A percentile compares a stretch with the other conserved stretches of the same genome.
phyloP scores from a whole-genome alignment of 495 filamentous ascomycete species.

The Aspergillus funiculosus region DNA sequence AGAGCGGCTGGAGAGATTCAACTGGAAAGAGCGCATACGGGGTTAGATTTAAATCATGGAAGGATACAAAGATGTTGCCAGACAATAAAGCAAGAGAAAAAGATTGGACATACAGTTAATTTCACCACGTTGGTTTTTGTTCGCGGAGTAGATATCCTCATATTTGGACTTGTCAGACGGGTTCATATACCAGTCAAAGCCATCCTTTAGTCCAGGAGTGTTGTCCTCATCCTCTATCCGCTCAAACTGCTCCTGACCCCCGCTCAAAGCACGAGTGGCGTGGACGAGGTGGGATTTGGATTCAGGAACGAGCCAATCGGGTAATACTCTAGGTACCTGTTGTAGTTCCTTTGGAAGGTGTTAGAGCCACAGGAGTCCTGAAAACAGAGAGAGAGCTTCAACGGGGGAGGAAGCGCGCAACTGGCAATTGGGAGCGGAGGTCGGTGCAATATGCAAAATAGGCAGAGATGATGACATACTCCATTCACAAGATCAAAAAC shows the following conservation, averaged over 20 bases:
- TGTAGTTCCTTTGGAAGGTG: constrained; percentile 61
- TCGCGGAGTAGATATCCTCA: constrained; percentile 90
- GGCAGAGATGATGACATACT: constrained; percentile 47
- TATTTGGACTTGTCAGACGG: constrained; percentile 86
- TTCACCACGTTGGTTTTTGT: constrained; percentile 77
- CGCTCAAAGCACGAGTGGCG: constrained; percentile 74
- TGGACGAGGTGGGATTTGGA: constrained; percentile 94
- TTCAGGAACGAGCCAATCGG: constrained; percentile 95
- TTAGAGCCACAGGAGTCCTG: constrained; percentile 3
- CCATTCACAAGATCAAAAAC: constrained; percentile 97
- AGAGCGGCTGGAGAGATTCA: constrained; percentile 72
- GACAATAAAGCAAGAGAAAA: neutral
- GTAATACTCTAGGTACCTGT: constrained; percentile 75
- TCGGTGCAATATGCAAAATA: no score
- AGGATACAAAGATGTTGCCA: neutral
- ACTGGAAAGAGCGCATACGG: constrained; percentile 43
- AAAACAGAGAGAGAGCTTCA: neutral
- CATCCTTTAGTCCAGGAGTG: constrained; percentile 78
- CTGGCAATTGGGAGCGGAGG: no score
- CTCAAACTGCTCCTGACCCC: constrained; percentile 72
- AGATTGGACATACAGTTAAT: constrained; percentile 58
- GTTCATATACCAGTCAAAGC: constrained; percentile 99
- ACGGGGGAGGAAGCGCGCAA: neutral
- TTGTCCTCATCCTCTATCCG: constrained; percentile 70
- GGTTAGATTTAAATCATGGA: neutral